A percentile compares a stretch with the other conserved stretches of the same genome.
These are phyloP conservation scores for Melampsora americana DNA, from an alignment of 1,284 basidiomycete genomes.

Conservation along the genomic window DNA sequence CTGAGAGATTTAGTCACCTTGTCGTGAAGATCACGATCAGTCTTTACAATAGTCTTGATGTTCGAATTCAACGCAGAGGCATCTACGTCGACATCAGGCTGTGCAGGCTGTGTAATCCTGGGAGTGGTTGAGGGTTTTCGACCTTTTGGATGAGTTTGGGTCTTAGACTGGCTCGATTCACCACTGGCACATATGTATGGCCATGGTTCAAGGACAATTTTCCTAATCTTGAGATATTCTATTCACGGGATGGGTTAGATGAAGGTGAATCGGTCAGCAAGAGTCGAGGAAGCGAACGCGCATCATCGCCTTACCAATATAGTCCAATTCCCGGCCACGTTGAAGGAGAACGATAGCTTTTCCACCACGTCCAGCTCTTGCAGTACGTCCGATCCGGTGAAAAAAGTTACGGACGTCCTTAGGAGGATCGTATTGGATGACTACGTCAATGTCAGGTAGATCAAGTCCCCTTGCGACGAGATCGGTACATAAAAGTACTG, in stretches of 20 bases:
- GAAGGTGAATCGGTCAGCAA: not conserved
- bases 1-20: constrained; percentile 58
- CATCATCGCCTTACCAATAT: constrained; percentile 66
- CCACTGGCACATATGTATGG: constrained; percentile 51
- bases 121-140: constrained; percentile 3
- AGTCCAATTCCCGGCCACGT: constrained; percentile 73
- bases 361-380: constrained; percentile 81
- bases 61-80: constrained; percentile 14
- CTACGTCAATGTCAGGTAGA: constrained; percentile 86
- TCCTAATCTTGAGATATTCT: constrained; percentile 84
- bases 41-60: constrained; percentile 40
- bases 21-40: constrained; percentile 44
- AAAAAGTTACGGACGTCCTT: constrained; percentile 91
- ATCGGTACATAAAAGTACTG: constrained; percentile 91
- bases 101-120: not conserved
- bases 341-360: constrained; percentile 79
- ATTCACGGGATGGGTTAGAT: constrained; percentile 3
- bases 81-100: not conserved
- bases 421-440: constrained; percentile 94
- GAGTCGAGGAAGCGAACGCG: not conserved
- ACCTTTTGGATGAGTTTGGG: constrained; percentile 60
- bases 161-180: constrained; percentile 44
- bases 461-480: constrained; percentile 95
- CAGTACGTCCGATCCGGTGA: constrained; percentile 91
- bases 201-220: constrained; percentile 73